Conservation (phyloP, 208 protist genomes). For the Acanthamoeba lugdunensis region DNA sequence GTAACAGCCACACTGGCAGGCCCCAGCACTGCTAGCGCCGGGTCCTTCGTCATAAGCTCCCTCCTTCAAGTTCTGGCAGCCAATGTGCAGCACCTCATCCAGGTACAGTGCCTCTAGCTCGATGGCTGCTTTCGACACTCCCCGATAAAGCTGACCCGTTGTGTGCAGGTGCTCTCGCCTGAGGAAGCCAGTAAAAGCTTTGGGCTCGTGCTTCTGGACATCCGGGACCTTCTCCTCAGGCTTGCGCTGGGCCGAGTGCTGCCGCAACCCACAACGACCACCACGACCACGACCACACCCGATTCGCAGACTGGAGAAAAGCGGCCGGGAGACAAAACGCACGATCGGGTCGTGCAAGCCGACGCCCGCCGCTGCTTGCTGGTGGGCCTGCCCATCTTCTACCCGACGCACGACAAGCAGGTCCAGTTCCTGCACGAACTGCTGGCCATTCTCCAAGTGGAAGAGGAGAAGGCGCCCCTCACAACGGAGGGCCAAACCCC, state of each 20-base stretch:
- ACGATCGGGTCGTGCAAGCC: constrained; percentile 20
- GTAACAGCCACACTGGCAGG: not conserved
- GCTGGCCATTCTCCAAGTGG: not conserved
- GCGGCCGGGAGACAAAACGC: constrained; percentile 9
- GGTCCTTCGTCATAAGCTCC: constrained; percentile 29
- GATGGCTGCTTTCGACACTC: no score
- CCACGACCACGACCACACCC: not conserved
- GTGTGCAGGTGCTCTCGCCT: not conserved
- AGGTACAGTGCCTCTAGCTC: not conserved
- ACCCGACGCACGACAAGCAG: constrained; percentile 38
- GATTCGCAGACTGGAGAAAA: not conserved
- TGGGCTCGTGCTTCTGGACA: constrained; percentile 49
- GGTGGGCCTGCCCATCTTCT: constrained; percentile 18
- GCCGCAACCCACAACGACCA: not conserved
- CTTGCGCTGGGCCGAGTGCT: not conserved
- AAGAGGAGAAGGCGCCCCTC: not conserved
- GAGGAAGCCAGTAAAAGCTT: constrained; percentile 33
- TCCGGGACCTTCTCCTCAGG: not conserved
- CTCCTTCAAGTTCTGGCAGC: constrained; percentile 16
- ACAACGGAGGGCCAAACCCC: not conserved
- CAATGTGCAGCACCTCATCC: constrained; percentile 23
- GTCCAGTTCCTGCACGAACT: constrained; percentile 24
- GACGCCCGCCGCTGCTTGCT: constrained; percentile 11
- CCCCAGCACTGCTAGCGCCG: not conserved
- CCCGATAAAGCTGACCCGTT: no score